phyloP scores from a whole-genome alignment of 1,139 yeast species.

The Pneumocystis murina region DNA sequence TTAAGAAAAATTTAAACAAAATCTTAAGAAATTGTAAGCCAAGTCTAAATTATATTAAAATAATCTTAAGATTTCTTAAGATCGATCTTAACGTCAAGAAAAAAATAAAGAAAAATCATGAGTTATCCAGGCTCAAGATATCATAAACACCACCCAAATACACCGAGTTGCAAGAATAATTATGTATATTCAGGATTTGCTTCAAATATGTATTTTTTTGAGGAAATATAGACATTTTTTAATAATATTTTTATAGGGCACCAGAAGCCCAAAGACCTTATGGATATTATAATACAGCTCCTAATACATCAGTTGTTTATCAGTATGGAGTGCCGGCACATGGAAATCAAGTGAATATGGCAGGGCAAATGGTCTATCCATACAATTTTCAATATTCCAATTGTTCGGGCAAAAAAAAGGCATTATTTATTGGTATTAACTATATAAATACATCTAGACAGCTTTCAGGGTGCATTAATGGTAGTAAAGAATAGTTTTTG shows the following conservation, averaged over 20 bases:
- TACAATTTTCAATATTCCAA: conserved; percentile 52
- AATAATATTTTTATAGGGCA: not conserved
- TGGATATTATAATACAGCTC: not conserved
- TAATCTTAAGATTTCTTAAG: too few relatives aligned
- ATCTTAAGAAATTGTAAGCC: too few relatives aligned
- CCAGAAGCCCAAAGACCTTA: not conserved
- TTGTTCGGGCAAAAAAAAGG: conserved; percentile 65
- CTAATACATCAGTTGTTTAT: not conserved
- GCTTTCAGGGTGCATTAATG: conserved; percentile 78
- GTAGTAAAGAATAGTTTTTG: conserved; percentile 26
- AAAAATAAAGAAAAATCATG: not conserved
- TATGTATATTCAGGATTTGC: not conserved
- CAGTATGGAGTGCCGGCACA: not conserved
- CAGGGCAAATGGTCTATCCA: conserved; percentile 17
- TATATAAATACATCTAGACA: conserved; percentile 60
- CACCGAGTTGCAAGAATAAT: not conserved
- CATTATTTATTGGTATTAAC: conserved; percentile 73
- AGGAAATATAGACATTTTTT: not conserved
- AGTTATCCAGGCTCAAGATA: not conserved
- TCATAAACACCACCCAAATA: not conserved
- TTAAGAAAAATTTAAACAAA: too few relatives aligned
- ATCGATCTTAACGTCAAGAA: not conserved
- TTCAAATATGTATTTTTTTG: not conserved
- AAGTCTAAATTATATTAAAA: too few relatives aligned
- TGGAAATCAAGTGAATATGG: not conserved